Percentiles rank a stretch among this genome's conserved stretches.
phyloP scores from a whole-genome alignment of 75 land plant species.

The Selaginella tamariscina region DNA sequence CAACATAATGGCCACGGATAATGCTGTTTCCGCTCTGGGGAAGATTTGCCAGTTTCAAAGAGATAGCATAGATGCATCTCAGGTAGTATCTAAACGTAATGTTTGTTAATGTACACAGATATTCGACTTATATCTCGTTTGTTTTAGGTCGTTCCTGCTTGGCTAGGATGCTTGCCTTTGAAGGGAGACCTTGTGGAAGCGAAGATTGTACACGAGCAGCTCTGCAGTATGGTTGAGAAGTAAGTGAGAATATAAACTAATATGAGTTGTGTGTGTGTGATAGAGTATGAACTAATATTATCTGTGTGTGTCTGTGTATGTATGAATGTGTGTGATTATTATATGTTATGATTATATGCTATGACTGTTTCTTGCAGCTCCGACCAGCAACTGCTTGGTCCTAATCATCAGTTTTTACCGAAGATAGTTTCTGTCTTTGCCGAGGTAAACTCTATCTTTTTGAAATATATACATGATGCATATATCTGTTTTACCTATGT shows the following conservation, averaged over 20 bases:
- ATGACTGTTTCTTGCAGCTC: constrained; percentile 33
- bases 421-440: constrained; percentile 77
- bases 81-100: constrained; percentile 27
- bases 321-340: too few relatives aligned
- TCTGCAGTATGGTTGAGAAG: constrained; percentile 94
- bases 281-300: too few relatives aligned
- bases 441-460: constrained; percentile 37
- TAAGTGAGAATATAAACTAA: constrained; percentile 10
- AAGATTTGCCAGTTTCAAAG: constrained; percentile 74
- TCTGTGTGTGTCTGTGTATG: too few relatives aligned
- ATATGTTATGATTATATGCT: too few relatives aligned
- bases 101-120: neutral
- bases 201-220: constrained; percentile 86
- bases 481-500: too few relatives aligned
- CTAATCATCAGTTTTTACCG: constrained; percentile 66
- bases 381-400: constrained; percentile 60
- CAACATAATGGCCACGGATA: constrained; percentile 74
- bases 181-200: constrained; percentile 83
- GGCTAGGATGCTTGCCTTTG: constrained; percentile 85
- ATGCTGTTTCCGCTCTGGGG: constrained; percentile 83
- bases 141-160: constrained; percentile 81
- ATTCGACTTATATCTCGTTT: neutral
- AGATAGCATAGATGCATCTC: constrained; percentile 55
- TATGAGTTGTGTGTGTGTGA: neutral
- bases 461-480: neutral